A percentile compares a stretch with the other conserved stretches of the same genome.
Conservation (phyloP, 2,329 filamentous ascomycete genomes). For the Mycogone perniciosa region DNA sequence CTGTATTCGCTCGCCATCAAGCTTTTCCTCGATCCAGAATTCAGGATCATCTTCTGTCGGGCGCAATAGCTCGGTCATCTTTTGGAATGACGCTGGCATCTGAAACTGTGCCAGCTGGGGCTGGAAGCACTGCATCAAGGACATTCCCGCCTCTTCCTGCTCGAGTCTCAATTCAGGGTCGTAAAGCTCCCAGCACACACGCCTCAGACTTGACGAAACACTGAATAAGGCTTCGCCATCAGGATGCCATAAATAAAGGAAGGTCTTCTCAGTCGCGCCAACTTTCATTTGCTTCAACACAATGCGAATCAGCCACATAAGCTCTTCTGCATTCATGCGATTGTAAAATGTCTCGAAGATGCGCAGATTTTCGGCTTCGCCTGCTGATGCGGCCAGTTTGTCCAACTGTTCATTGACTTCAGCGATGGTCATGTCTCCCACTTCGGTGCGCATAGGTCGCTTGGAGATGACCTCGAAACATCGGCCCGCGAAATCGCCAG, state of each 20-base stretch:
- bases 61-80: constrained; percentile 64
- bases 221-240: constrained; percentile 76
- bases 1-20: constrained; percentile 96
- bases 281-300: constrained; percentile 72
- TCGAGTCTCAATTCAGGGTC: constrained; percentile 68
- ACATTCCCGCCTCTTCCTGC: constrained; percentile 66
- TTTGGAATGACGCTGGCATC: constrained; percentile 68
- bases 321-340: constrained; percentile 86
- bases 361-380: constrained; percentile 76
- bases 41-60: constrained; percentile 62
- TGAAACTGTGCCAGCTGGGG: constrained; percentile 93
- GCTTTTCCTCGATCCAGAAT: constrained; percentile 97
- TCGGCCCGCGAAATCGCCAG: constrained; percentile 86
- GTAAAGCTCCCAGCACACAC: constrained; percentile 90
- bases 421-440: constrained; percentile 75
- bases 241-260: constrained; percentile 76
- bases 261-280: constrained; percentile 78
- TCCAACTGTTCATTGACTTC: constrained; percentile 88
- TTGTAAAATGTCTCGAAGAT: constrained; percentile 82
- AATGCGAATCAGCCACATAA: constrained; percentile 92
- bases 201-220: constrained; percentile 80
- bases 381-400: constrained; percentile 63
- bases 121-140: constrained; percentile 91
- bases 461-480: constrained; percentile 85
- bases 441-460: constrained; percentile 65